phyloP scores from a whole-genome alignment of 805 yeast genomes.

The Komagataella populi region DNA sequence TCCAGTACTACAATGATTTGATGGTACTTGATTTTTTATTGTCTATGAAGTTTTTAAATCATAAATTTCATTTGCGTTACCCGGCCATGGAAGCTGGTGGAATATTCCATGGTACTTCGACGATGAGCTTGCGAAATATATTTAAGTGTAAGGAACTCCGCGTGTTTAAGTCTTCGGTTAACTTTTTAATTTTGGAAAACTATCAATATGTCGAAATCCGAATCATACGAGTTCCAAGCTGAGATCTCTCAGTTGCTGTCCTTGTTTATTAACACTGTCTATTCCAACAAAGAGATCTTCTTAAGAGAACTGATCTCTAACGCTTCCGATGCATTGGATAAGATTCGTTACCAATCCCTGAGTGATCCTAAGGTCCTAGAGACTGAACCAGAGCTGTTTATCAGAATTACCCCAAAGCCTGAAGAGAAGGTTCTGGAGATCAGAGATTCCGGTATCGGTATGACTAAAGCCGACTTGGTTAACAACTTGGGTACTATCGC shows the following conservation, averaged over 20 bases:
- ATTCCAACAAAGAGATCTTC: constrained; percentile 98
- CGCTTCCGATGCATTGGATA: constrained; percentile 98
- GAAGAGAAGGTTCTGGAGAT: constrained; percentile 90
- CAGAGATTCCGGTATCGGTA: constrained; percentile 99
- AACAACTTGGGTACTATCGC: constrained; percentile 99
- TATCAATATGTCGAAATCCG: constrained; percentile 28
- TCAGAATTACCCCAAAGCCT: constrained; percentile 94
- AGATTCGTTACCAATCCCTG: constrained; percentile 93
- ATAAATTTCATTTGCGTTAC: background rate
- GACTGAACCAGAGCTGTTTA: constrained; percentile 90
- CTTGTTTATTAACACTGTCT: constrained; percentile 98
- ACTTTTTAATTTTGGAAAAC: constrained; percentile 1
- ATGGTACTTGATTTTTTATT: too few species aligned
- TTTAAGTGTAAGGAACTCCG: background rate
- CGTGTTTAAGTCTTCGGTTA: background rate
- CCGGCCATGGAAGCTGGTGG: background rate
- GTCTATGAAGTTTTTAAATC: background rate
- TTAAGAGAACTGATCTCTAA: constrained; percentile 97
- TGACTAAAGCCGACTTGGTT: constrained; percentile 98
- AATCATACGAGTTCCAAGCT: constrained; percentile 97
- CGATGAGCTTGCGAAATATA: background rate
- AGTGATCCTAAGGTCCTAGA: constrained; percentile 87
- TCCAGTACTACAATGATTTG: background rate
- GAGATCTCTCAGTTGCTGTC: constrained; percentile 99
- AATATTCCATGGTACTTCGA: background rate